Conservation (phyloP, 2,329 filamentous ascomycete genomes). For the Diaporthe caulivora region DNA sequence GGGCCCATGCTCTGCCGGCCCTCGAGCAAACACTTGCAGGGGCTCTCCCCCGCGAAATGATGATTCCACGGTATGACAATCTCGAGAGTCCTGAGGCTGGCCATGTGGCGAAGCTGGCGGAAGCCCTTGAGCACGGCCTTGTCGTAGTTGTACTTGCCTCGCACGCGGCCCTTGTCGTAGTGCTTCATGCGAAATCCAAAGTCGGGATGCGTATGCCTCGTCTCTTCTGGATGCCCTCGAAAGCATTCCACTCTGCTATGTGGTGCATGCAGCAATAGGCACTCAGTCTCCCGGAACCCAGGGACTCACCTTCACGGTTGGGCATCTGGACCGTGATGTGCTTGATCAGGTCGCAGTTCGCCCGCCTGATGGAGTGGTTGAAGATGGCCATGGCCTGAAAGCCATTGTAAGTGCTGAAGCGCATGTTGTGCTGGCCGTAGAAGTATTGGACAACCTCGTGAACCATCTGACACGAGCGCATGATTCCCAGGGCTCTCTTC, state of each 20-base stretch:
- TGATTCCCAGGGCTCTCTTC: not conserved
- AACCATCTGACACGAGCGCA: not conserved
- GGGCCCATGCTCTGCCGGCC: not conserved
- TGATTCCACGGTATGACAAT: not conserved
- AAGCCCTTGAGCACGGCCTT: not conserved
- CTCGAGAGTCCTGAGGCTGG: not conserved
- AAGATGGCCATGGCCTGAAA: not conserved
- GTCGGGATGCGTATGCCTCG: not conserved
- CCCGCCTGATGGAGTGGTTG: not conserved
- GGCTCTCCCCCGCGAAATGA: too few relatives aligned
- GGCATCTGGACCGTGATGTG: not conserved
- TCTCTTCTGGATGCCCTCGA: accelerated
- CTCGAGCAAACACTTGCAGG: not conserved
- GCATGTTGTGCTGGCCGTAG: not conserved
- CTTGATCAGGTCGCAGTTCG: not conserved
- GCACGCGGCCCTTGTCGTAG: not conserved
- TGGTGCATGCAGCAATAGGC: not conserved
- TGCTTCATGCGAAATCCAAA: not conserved
- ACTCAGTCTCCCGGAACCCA: too few relatives aligned
- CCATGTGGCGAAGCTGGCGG: not conserved
- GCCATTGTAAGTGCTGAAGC: not conserved
- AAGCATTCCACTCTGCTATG: not conserved
- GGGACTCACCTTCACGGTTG: too few relatives aligned
- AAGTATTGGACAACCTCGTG: not conserved
- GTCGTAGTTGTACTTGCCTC: not conserved